These are phyloP conservation scores for Aspergillus steynii DNA, from an alignment of 495 filamentous ascomycete species.

Conservation along the genomic window DNA sequence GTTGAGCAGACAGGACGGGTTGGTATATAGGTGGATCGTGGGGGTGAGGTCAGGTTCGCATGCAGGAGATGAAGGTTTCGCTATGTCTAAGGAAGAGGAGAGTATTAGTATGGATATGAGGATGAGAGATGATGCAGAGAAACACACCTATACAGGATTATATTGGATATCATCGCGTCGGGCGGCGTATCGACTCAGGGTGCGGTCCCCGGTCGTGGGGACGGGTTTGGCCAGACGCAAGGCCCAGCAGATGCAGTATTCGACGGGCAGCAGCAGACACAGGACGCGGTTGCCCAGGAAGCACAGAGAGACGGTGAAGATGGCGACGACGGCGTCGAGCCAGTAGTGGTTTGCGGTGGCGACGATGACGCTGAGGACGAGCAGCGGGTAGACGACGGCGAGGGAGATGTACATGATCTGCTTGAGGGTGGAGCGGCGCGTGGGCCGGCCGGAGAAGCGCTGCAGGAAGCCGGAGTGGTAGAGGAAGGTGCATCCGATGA, in stretches of 20 bases:
- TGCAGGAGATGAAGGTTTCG: neutral
- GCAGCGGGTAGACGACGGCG: conserved; percentile 55
- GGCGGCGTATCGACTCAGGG: neutral
- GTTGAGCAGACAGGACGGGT: too few relatives aligned
- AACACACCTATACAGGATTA: neutral
- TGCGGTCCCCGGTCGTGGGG: conserved; percentile 52
- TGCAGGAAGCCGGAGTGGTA: conserved; percentile 57
- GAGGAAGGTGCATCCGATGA: conserved; percentile 59
- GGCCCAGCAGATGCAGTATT: conserved; percentile 56
- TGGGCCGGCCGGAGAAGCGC: conserved; percentile 38
- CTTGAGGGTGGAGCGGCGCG: conserved; percentile 28
- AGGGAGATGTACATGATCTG: conserved; percentile 44
- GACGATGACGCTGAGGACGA: conserved; percentile 62
- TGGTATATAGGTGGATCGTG: too few relatives aligned
- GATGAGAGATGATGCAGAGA: neutral
- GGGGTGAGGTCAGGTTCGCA: neutral
- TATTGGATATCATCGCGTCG: neutral
- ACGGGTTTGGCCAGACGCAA: conserved; percentile 58
- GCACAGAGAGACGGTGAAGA: conserved; percentile 50
- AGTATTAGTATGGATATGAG: neutral
- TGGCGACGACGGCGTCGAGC: conserved; percentile 58
- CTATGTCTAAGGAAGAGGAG: too few relatives aligned
- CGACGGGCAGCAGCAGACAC: conserved; percentile 54
- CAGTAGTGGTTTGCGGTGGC: conserved; percentile 69
- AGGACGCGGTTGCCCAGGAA: conserved; percentile 55